Evolutionary conservation across 805 yeast genomes (phyloP).

Genomic region (Diddensiella transvaalensis): DNA sequence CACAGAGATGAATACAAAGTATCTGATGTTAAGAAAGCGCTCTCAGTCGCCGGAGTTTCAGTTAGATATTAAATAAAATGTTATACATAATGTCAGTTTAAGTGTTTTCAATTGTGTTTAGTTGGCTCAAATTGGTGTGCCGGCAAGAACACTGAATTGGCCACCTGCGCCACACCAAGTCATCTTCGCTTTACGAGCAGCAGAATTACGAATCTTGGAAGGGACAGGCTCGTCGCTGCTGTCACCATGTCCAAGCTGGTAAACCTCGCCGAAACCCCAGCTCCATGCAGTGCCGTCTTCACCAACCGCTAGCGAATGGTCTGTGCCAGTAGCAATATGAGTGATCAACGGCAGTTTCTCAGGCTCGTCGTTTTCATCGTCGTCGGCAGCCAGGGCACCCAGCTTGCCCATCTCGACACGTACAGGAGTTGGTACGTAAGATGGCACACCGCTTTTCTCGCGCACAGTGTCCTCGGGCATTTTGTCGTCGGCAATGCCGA

Average conservation of each 20-base stretch:
- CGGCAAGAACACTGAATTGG: slow-evolving; percentile 89
- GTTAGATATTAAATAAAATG: slow-evolving; percentile 38
- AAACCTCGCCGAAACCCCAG: slow-evolving; percentile 98
- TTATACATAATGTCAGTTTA: not conserved
- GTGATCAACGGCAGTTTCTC: slow-evolving; percentile 46
- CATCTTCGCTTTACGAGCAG: slow-evolving; percentile 77
- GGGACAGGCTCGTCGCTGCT: slow-evolving; percentile 77
- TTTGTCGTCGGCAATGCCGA: slow-evolving; percentile 67
- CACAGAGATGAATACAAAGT: slow-evolving; percentile 94
- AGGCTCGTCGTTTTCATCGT: slow-evolving; percentile 27
- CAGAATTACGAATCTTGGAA: slow-evolving; percentile 88
- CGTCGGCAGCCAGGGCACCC: not conserved
- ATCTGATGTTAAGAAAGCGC: slow-evolving; percentile 68
- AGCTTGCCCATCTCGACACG: slow-evolving; percentile 43
- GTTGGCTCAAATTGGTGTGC: slow-evolving; percentile 38
- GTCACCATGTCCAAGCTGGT: slow-evolving; percentile 88
- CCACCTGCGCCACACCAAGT: slow-evolving; percentile 88
- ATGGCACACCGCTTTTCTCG: slow-evolving; percentile 76
- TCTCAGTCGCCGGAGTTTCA: slow-evolving; percentile 56
- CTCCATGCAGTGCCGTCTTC: slow-evolving; percentile 81
- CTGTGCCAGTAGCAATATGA: slow-evolving; percentile 78
- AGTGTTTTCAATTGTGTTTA: not conserved
- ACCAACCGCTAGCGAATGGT: slow-evolving; percentile 78
- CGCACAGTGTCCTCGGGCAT: slow-evolving; percentile 70
- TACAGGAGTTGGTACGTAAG: slow-evolving; percentile 81